Base-by-base conservation (phyloP, 2,329 filamentous ascomycete genomes). In the Colletotrichum simmondsii region DNA sequence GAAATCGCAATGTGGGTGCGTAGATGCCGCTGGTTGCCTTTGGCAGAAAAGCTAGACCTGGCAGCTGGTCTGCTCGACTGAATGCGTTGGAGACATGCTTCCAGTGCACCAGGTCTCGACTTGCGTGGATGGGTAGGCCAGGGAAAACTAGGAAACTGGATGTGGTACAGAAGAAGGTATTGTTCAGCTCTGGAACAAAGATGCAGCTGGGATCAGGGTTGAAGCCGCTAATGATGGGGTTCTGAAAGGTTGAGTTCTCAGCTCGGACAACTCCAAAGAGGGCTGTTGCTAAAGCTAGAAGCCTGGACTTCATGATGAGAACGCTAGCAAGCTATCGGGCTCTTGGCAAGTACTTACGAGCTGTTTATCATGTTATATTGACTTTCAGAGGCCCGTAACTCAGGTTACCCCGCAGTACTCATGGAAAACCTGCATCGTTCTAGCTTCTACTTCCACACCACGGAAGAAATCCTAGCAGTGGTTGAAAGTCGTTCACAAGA, bases 141-240 rank as follows among this genome's bases (percentile, higher is more conserved):
- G 88, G 87, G 74, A 89, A 89, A 0, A 83, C 81, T 65, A 86
- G 85, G 75, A 89, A 90, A 1, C 85, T 88, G 0, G 87, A 89
- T 0, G 85, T 86, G 2, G 83, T 85, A 74, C 86, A 88, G 77
- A 87, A 88, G 76, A 87, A 88, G 5, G 83, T 86, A n/a, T 83
- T 81, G 42, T 85, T 77, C 11, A 77, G 75, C 19, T 84, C 78
- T 10, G 78, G 75, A 24, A 86, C 78, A 61, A 83, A 81, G n/a
- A 83, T 80, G 59, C 85, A 86, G 5, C 81, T 84, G 0, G 87
- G 87, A 75, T 88, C 86, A 0, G 86, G 84, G 74, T 87, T 83
- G 79, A 84, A 88, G 5, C 87, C 87, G 4, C 87, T 85, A 4
- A 89, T 79, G 5, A 88, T 81, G 0, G 87, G 87, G 76, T 88